Base-by-base conservation (phyloP, 1,284 basidiomycete genomes). In the Cyathus pygmaeus region DNA sequence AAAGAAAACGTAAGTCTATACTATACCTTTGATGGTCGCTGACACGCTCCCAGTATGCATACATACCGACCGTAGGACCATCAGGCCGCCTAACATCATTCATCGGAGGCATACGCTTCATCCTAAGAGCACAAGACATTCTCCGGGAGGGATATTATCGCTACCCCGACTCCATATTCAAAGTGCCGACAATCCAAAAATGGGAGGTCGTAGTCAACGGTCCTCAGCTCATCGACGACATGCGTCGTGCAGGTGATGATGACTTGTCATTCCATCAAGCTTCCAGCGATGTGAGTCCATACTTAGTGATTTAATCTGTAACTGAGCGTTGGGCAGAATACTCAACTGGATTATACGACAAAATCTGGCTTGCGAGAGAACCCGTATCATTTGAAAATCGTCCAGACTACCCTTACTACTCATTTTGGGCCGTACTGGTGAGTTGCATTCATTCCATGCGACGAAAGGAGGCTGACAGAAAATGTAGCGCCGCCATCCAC, bases 201-300 rank as follows among this genome's bases (percentile, higher is more conserved):
- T 81, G 76, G 79, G 56, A 70, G 3, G 64, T 80, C 30, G 61
- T 81, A 5, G 69, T 79, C 23, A 72, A 68, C n/a, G 73, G 70
- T 4, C 63, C 69, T 1, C 56, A 75, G 49, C 68, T 77, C 56
- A 68, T 78, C 3, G 76, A 81, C 2, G 80, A 81, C 49, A 60
- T 81, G 6, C 71, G 73, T 9, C 72, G 65, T 39, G 73, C 76
- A 1, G 69, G 69, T 2, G 79, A 79, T 26, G 71, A 79, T 10
- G 67, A 70, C 9, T 61, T 81, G 1, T 77, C 75, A 5, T 75
- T 79, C 54, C 41, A 61, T 11, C 72, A 70, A 10, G 75, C 72
- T 19, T 42, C 67, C 9, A 60, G 57, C 11, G 71, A 76, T 29
- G 77, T 79, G 30, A 23, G 66, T 59, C 9, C n/a, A n/a, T n/a